Evolutionary conservation across 352 stramenopile species (phyloP).

Genomic region (Globisporangium orthogonon): DNA sequence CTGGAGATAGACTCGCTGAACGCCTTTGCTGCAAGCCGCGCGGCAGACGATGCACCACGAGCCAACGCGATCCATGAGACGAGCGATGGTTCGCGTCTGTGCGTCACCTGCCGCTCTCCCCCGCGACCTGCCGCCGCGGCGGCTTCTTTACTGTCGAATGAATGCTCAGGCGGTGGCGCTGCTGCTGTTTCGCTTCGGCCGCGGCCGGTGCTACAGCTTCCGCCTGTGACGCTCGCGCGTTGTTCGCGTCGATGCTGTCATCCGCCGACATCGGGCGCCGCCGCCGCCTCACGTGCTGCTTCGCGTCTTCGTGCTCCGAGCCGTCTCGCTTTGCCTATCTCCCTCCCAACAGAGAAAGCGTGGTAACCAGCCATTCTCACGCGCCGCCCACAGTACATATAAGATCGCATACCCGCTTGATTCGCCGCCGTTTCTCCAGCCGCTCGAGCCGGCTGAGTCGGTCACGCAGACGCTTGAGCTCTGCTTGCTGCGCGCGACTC

Average conservation of each 20-base stretch:
- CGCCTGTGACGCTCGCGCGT: not conserved
- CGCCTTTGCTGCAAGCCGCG: too few relatives aligned
- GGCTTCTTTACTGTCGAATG: slow-evolving; percentile 30
- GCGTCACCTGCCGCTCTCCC: not conserved
- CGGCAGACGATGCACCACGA: too few relatives aligned
- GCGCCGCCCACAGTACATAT: not conserved
- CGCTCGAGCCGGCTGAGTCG: slow-evolving; percentile 33
- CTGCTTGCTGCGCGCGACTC: slow-evolving; percentile 30
- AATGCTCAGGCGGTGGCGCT: slow-evolving; percentile 28
- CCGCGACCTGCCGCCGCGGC: not conserved
- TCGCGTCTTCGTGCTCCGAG: not conserved
- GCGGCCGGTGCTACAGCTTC: not conserved
- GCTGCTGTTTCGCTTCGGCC: not conserved
- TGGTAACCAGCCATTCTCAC: too few relatives aligned
- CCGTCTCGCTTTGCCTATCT: not conserved
- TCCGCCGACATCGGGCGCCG: not conserved
- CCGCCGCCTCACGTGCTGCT: not conserved
- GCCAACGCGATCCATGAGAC: too few relatives aligned
- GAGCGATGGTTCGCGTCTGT: too few relatives aligned
- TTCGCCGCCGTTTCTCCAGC: not conserved
- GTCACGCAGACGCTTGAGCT: slow-evolving; percentile 26
- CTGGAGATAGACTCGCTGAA: too few relatives aligned
- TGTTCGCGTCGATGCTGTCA: not conserved
- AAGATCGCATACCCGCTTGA: not conserved
- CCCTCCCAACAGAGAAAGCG: too few relatives aligned